These are phyloP conservation scores for Sarocladium kiliense DNA, from an alignment of 2,329 filamentous ascomycete species.

Conservation along the genomic window DNA sequence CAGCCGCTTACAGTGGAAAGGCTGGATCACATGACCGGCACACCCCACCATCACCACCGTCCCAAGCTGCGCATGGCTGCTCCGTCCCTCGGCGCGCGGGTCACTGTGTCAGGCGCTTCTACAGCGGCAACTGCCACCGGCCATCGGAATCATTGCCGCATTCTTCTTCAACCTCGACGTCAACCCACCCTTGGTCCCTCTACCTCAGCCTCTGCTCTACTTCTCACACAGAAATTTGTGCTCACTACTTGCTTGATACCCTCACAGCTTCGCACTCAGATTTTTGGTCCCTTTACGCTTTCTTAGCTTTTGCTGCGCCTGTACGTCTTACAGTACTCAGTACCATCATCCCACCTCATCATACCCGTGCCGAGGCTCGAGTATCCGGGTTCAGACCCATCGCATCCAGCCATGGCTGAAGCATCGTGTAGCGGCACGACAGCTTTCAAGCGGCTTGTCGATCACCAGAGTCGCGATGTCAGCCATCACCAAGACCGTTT, in stretches of 20 bases:
- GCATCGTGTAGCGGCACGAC: slow-evolving; percentile 36
- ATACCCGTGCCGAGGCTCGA: slow-evolving; percentile 2
- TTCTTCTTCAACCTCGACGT: background rate
- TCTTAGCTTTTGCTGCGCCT: background rate
- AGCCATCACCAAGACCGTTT: slow-evolving; percentile 37
- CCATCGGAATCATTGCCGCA: background rate
- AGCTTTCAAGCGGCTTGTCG: slow-evolving; percentile 37
- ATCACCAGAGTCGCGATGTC: slow-evolving; percentile 36
- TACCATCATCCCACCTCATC: background rate
- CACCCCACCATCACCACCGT: background rate
- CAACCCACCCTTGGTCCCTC: background rate
- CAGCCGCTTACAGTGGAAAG: background rate
- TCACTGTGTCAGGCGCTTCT: slow-evolving; percentile 5
- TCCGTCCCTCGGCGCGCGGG: slow-evolving; percentile 1
- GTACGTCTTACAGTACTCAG: background rate
- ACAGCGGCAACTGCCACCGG: slow-evolving; percentile 5
- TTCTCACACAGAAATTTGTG: background rate
- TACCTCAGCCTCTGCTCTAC: background rate
- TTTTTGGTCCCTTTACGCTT: background rate
- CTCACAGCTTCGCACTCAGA: background rate
- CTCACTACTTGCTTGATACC: background rate
- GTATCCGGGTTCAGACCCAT: background rate
- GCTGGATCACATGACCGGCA: background rate
- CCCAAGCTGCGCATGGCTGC: no score
- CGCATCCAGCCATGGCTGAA: slow-evolving; percentile 29